phyloP scores from a whole-genome alignment of 1,284 basidiomycete genomes.

The Pseudozyma tsukubaensis region DNA sequence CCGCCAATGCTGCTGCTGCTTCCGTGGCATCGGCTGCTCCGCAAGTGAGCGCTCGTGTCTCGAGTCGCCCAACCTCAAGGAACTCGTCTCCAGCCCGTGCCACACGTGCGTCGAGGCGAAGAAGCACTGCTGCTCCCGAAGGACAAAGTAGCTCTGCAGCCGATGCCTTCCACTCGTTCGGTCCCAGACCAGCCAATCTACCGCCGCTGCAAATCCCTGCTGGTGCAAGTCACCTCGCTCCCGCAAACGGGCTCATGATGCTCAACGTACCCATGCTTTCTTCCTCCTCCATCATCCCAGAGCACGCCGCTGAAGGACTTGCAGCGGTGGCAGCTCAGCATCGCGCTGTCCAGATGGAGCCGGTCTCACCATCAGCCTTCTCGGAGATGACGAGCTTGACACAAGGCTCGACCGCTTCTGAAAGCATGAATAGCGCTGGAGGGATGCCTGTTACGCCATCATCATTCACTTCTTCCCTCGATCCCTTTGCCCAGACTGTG shows the following conservation, averaged over 20 bases:
- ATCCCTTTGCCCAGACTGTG: slow-evolving; percentile 15
- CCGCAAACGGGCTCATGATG: slow-evolving; percentile 7
- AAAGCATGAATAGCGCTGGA: slow-evolving; percentile 29
- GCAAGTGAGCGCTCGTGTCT: background rate
- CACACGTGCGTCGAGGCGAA: slow-evolving; percentile 27
- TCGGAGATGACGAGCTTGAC: slow-evolving; percentile 50
- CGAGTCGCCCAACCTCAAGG: slow-evolving; percentile 30
- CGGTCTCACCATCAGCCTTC: slow-evolving; percentile 40
- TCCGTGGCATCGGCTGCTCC: slow-evolving; percentile 1
- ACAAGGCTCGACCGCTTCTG: slow-evolving; percentile 37
- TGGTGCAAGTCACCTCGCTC: slow-evolving; percentile 9
- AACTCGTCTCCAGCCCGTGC: slow-evolving; percentile 28
- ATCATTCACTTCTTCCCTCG: slow-evolving; percentile 14
- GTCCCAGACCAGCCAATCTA: slow-evolving; percentile 23
- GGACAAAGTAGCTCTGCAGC: slow-evolving; percentile 2
- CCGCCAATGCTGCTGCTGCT: slow-evolving; percentile 15
- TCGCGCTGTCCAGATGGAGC: slow-evolving; percentile 14
- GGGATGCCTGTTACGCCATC: slow-evolving; percentile 42
- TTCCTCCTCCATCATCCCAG: slow-evolving; percentile 3
- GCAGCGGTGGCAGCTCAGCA: slow-evolving; percentile 3
- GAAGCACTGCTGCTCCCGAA: slow-evolving; percentile 23
- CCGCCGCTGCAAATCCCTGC: slow-evolving; percentile 26
- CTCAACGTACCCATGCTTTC: background rate
- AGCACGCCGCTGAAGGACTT: slow-evolving; percentile 1
- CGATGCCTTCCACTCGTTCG: slow-evolving; percentile 3